Evolutionary conservation across 2,329 filamentous ascomycete genomes (phyloP), one percentile per base, ranked within the genome.

Genomic region (Colletotrichum musae): DNA sequence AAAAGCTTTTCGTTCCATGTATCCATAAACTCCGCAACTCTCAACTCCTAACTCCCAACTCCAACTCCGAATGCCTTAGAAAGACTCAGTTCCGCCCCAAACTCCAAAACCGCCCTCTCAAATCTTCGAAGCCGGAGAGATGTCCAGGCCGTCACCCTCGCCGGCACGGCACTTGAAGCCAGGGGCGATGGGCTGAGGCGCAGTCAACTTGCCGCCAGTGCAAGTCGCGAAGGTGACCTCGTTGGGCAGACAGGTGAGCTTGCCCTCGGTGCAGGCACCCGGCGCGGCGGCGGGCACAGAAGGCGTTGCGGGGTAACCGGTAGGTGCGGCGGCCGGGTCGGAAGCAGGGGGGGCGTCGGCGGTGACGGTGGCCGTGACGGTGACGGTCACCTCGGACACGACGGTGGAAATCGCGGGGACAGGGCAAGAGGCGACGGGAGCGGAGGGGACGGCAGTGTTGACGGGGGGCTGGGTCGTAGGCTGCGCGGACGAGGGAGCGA

Each of bases 371-470:
- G 59, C 65, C 2, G 65, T 68, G 10, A 61, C n/a, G 3, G 74
- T 68, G 47, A 73, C 71, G 45, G 68, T 74, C 60, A 71, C 64
- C 70, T 74, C 58, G 24, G 28, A 72, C 39, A 71, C 62, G 21
- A 71, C 51, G 52, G 67, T 62, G 4, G 28, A 26, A 4, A 53
- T 28, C 1, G 36, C 26, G 13, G 43, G 32, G 4, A 54, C 59
- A 6, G 54, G 39, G 24, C 43, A 43, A 0, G 48, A 18, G 1
- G 48, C 58, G 6, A 36, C 32, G 2, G 32, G 32, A 3, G 32
- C 32, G 7, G 32, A 36, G 7, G 58, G 36, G 10, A 24, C 12
- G 15, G 28, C 6, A 6, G 53, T 68, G 3, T 24, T 43, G 2
- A 26, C 52, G 2, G 28, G 9, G 16, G 45, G 16, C 16, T 65